phyloP scores from a whole-genome alignment of 2,329 filamentous ascomycete species.

The Chrysoporthe austroafricana region DNA sequence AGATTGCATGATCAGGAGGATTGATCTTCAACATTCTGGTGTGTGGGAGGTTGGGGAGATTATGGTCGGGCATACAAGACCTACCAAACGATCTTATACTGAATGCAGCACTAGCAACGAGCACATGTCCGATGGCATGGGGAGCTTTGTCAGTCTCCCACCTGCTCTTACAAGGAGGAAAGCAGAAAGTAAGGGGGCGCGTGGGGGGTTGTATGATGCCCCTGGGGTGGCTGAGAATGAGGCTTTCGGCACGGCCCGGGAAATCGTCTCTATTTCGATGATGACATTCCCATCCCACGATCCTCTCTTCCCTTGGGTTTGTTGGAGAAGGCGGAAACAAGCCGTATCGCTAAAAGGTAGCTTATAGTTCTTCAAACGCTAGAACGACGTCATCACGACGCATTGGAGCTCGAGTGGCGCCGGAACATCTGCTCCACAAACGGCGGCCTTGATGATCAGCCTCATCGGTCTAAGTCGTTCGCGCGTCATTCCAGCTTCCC shows the following conservation, averaged over 20 bases:
- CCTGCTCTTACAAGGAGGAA: no score
- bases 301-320: neutral
- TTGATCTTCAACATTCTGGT: no score
- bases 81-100: no score
- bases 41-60: no score
- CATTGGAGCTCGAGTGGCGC: neutral
- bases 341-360: neutral
- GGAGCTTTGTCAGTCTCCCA: no score
- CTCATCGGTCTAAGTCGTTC: neutral
- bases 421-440: constrained; percentile 8
- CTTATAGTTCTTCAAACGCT: neutral
- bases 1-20: no score
- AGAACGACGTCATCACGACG: constrained; percentile 12
- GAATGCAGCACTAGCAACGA: no score
- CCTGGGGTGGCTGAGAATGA: neutral
- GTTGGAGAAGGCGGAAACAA: neutral
- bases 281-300: neutral
- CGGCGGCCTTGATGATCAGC: neutral
- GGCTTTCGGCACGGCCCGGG: neutral
- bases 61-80: no score
- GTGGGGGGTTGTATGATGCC: neutral
- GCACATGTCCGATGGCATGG: no score
- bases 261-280: neutral
- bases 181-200: no score
- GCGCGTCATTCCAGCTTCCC: neutral